A percentile compares a stretch with the other conserved stretches of the same genome.
These are phyloP conservation scores for Saturnispora gosingensis DNA, from an alignment of 805 yeast species.

Conservation along the genomic window DNA sequence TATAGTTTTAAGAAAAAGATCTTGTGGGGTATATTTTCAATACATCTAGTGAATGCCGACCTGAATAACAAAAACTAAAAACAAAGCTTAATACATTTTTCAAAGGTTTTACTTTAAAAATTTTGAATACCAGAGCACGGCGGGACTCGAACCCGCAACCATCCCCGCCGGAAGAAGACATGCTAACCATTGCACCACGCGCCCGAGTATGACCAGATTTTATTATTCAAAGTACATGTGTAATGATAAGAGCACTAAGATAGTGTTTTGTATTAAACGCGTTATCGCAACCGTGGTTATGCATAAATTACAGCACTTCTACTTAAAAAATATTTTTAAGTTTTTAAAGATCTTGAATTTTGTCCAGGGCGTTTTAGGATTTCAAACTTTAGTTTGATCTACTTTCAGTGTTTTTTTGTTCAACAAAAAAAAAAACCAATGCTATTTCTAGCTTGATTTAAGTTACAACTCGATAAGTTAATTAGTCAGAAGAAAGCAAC, in stretches of 20 bases:
- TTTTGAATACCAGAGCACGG: constrained; percentile 15
- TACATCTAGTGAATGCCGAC: neutral
- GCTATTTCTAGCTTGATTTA: no score
- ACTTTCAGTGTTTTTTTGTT: no score
- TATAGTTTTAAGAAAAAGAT: neutral
- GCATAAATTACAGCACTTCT: no score
- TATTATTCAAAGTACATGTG: neutral
- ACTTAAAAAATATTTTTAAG: no score
- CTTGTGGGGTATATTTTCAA: neutral
- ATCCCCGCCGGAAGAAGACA: constrained; percentile 19
- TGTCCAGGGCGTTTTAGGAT: no score
- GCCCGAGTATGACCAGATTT: constrained; percentile 10
- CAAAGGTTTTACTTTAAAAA: neutral
- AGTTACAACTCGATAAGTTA: no score
- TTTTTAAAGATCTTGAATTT: no score
- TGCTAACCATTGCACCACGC: constrained; percentile 20
- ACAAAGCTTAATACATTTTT: neutral
- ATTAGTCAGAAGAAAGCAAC: no score
- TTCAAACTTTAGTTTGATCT: no score
- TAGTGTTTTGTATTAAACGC: no score
- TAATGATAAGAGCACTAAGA: neutral
- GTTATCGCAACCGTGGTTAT: no score
- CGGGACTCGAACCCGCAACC: constrained; percentile 22
- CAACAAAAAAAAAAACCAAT: no score
- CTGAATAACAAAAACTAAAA: neutral